A percentile compares a stretch with the other conserved stretches of the same genome.
These are phyloP conservation scores for Apiotrichum gamsii DNA, from an alignment of 1,284 basidiomycete genomes.

Conservation along the genomic window DNA sequence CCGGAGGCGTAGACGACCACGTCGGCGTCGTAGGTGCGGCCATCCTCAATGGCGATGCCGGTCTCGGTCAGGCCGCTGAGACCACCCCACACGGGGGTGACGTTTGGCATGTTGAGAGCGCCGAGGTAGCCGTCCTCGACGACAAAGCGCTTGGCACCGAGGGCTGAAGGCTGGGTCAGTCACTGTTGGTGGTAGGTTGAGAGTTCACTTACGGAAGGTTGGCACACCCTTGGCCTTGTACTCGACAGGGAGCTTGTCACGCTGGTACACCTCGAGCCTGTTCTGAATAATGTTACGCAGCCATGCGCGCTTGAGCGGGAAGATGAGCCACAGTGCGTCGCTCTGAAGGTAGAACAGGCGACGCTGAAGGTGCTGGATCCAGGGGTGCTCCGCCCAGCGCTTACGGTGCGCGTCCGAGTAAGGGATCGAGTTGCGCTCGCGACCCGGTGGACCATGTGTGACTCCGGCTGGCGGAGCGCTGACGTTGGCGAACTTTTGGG, in stretches of 20 bases:
- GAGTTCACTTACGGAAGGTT: conserved; percentile 17
- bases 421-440: conserved; percentile 2
- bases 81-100: conserved; percentile 13
- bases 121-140: conserved; percentile 22
- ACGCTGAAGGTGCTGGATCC: not conserved
- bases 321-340: not conserved
- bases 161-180: conserved; percentile 11
- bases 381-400: not conserved
- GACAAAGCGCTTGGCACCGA: conserved; percentile 22
- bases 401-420: not conserved
- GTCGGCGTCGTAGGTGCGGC: conserved; percentile 11
- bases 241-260: conserved; percentile 14
- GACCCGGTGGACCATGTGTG: too few species aligned
- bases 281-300: not conserved
- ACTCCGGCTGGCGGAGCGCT: too few species aligned
- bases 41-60: conserved; percentile 15
- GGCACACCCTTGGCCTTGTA: conserved; percentile 16
- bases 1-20: conserved; percentile 10
- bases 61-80: conserved; percentile 6
- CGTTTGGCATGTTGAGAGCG: conserved; percentile 21
- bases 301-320: not conserved
- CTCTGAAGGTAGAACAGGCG: not conserved
- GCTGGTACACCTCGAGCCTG: not conserved
- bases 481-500: too few species aligned
- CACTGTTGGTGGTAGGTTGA: too few species aligned